These are phyloP conservation scores for Byssochlamys sp. DNA, from an alignment of 2,329 filamentous ascomycete genomes.

Conservation along the genomic window DNA sequence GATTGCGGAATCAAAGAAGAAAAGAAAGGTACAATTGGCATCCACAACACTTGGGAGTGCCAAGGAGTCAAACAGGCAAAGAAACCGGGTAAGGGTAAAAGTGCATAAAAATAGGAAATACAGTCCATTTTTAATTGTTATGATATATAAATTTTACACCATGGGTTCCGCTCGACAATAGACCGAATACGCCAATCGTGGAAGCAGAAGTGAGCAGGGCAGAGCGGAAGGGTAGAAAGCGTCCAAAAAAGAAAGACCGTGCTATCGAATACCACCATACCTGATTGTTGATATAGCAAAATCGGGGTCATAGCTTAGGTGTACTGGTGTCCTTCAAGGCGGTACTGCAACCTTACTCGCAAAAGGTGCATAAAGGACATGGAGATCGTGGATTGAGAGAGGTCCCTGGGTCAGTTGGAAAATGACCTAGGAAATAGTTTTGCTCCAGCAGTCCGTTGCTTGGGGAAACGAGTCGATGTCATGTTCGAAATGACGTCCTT, in stretches of 20 bases:
- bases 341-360: background rate
- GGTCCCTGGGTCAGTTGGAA: background rate
- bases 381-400: background rate
- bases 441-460: slow-evolving; percentile 1
- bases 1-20: background rate
- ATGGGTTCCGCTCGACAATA: background rate
- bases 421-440: background rate
- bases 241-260: background rate
- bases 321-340: background rate
- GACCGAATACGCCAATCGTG: background rate
- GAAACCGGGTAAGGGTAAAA: background rate
- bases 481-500: slow-evolving; percentile 5
- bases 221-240: background rate
- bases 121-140: background rate
- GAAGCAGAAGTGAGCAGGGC: background rate
- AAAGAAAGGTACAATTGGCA: background rate
- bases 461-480: slow-evolving; percentile 4
- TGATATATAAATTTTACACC: slow-evolving; percentile 8
- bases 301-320: background rate
- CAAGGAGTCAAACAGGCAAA: background rate
- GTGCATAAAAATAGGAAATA: background rate
- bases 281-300: background rate
- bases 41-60: background rate
- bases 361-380: background rate
- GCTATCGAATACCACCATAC: background rate